phyloP scores from a whole-genome alignment of 2,329 filamentous ascomycete species.

The Verticillium isaacii region DNA sequence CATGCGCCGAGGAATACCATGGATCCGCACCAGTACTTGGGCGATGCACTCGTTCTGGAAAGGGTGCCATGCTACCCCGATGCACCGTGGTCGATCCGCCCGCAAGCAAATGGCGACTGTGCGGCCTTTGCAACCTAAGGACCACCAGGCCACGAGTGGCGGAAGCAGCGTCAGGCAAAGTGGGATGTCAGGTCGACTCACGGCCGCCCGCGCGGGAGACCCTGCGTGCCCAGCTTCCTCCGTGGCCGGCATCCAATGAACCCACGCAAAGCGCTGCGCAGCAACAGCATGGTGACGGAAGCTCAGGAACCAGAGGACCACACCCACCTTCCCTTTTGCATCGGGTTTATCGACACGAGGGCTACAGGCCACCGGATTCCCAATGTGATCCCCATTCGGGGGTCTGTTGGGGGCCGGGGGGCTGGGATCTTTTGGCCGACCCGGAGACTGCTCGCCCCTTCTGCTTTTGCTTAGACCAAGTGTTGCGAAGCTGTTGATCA shows the following conservation, averaged over 20 bases:
- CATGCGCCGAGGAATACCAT: background rate
- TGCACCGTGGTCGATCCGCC: too few species aligned
- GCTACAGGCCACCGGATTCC: background rate
- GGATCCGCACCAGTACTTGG: background rate
- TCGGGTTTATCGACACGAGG: background rate
- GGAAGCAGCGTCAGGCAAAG: background rate
- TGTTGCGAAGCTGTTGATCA: too few species aligned
- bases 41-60: background rate
- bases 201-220: background rate
- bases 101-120: background rate
- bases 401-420: too few species aligned
- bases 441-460: too few species aligned
- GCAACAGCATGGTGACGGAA: background rate
- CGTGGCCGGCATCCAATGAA: background rate
- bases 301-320: background rate
- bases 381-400: background rate
- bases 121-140: background rate
- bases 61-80: background rate
- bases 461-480: too few species aligned
- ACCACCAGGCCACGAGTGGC: background rate
- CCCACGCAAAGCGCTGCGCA: background rate
- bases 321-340: background rate
- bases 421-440: too few species aligned
- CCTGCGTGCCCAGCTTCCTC: background rate
- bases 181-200: background rate